These are phyloP conservation scores for Laburnicola sp. DNA, from an alignment of 2,329 filamentous ascomycete genomes.

Conservation along the genomic window DNA sequence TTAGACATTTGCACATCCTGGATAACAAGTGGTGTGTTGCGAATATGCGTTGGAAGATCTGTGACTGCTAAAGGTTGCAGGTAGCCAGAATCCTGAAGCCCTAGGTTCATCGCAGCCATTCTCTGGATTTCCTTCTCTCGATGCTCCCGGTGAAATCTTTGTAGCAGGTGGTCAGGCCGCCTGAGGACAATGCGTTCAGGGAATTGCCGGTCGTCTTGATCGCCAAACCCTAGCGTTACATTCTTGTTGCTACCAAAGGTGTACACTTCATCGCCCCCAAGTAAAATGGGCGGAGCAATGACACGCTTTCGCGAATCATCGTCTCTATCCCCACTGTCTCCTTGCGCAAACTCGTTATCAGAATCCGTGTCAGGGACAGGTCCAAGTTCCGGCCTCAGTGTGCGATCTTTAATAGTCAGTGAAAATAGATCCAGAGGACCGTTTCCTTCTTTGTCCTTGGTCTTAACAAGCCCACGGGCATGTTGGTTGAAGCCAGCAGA, in stretches of 20 bases:
- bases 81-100: conserved; percentile 23
- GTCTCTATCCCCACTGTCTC: conserved; percentile 49
- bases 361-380: conserved; percentile 53
- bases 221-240: conserved; percentile 86
- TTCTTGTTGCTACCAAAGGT: conserved; percentile 98
- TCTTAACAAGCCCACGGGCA: conserved; percentile 80
- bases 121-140: conserved; percentile 52
- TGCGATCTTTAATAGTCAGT: conserved; percentile 79
- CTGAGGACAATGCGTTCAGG: conserved; percentile 80
- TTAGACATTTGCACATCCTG: conserved; percentile 88
- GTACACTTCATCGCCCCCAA: conserved; percentile 81
- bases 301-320: conserved; percentile 31
- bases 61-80: conserved; percentile 44
- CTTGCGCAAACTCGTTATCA: conserved; percentile 53
- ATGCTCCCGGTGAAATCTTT: conserved; percentile 72
- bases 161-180: conserved; percentile 75
- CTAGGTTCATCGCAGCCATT: conserved; percentile 44
- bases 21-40: conserved; percentile 71
- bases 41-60: conserved; percentile 73
- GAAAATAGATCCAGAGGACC: conserved; percentile 93
- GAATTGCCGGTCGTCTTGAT: conserved; percentile 91
- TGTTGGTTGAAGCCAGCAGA: conserved; percentile 61
- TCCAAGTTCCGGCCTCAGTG: conserved; percentile 52
- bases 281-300: conserved; percentile 36
- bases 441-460: conserved; percentile 93